Evolutionary conservation across 164 flowering plant genomes (phyloP).

Genomic region (Buxus sempervirens): DNA sequence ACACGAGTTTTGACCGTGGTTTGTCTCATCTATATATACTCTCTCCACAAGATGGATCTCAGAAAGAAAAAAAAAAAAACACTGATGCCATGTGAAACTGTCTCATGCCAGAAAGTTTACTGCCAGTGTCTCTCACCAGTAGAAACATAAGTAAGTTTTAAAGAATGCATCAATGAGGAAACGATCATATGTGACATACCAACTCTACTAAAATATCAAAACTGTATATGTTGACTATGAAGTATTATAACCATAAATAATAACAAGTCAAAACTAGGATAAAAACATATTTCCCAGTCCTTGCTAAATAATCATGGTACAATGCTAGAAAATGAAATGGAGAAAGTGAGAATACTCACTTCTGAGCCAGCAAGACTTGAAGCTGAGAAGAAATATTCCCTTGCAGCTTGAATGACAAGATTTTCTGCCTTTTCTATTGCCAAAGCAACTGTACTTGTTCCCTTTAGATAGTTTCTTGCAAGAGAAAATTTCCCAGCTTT

Average conservation of each 20-base stretch:
- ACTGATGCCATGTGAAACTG: no score
- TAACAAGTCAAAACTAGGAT: neutral
- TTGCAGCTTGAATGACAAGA: slow-evolving; percentile 91
- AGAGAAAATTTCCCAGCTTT: slow-evolving; percentile 97
- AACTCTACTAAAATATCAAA: neutral
- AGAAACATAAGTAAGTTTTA: neutral
- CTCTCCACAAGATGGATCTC: no score
- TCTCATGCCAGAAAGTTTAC: no score
- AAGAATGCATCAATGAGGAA: neutral
- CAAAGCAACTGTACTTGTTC: slow-evolving; percentile 67
- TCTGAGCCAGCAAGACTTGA: slow-evolving; percentile 84
- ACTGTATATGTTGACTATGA: neutral
- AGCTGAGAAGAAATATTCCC: slow-evolving; percentile 93
- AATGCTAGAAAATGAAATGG: neutral
- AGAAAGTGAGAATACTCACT: slow-evolving; percentile 42
- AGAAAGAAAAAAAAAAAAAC: no score
- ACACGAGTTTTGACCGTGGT: no score
- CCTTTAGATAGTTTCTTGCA: slow-evolving; percentile 88
- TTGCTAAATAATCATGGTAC: neutral
- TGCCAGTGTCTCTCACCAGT: no score
- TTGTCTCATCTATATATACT: no score
- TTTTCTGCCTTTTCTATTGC: slow-evolving; percentile 80
- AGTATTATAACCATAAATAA: no score
- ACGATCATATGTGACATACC: neutral
- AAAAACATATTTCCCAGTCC: neutral